phyloP scores from a whole-genome alignment of 2,329 filamentous ascomycete species.

The Xylariomycetidae sp. region DNA sequence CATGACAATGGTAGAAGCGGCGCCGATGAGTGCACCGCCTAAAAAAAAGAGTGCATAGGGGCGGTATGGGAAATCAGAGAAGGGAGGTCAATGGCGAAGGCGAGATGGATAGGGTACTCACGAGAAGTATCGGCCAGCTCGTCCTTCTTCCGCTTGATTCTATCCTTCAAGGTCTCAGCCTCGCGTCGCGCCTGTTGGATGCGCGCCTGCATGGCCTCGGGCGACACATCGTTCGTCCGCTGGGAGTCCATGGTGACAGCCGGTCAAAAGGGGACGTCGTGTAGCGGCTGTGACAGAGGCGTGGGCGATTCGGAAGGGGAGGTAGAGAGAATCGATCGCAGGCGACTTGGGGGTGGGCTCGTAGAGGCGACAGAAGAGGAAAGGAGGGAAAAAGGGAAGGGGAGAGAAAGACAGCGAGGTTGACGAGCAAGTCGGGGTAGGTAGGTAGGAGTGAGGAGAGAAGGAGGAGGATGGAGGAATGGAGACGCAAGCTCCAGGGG shows the following conservation, averaged over 20 bases:
- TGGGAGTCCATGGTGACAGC: slow-evolving; percentile 47
- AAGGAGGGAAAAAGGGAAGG: slow-evolving; percentile 14
- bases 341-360: slow-evolving; percentile 22
- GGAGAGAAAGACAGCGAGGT: slow-evolving; percentile 23
- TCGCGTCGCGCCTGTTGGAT: slow-evolving; percentile 91
- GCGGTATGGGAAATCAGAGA: no score
- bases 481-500: slow-evolving; percentile 23
- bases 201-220: slow-evolving; percentile 83
- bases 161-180: slow-evolving; percentile 94
- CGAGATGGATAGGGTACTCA: slow-evolving; percentile 47
- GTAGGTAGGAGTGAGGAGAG: no score
- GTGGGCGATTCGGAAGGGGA: slow-evolving; percentile 15
- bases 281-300: slow-evolving; percentile 6
- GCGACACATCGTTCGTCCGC: slow-evolving; percentile 57
- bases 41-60: background rate
- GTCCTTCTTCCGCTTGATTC: slow-evolving; percentile 99
- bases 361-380: slow-evolving; percentile 8
- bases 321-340: slow-evolving; percentile 9
- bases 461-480: slow-evolving; percentile 17
- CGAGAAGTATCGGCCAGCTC: slow-evolving; percentile 95
- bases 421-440: slow-evolving; percentile 26
- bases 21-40: slow-evolving; percentile 1
- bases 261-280: slow-evolving; percentile 3
- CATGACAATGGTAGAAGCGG: slow-evolving; percentile 7
- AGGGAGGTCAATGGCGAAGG: slow-evolving; percentile 1